A percentile compares a stretch with the other conserved stretches of the same genome.
Evolutionary conservation across 2,329 filamentous ascomycete species (phyloP).

Genomic region (Ramularia collo-cygni): DNA sequence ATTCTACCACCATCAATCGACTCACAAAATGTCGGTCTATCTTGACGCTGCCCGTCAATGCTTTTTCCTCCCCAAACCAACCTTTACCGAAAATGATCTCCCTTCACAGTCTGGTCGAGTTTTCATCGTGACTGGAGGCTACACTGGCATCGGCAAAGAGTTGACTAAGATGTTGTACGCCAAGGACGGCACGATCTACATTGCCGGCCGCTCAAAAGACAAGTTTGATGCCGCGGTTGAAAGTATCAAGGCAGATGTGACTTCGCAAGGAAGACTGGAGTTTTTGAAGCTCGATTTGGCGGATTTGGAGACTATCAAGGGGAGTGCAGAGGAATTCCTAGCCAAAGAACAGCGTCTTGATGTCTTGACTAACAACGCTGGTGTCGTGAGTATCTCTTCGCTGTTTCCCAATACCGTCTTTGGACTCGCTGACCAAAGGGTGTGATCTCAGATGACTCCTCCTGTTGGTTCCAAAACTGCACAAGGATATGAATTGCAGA

Average conservation of each 20-base stretch:
- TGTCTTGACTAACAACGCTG: slow-evolving; percentile 34
- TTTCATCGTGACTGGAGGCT: slow-evolving; percentile 48
- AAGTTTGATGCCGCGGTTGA: slow-evolving; percentile 43
- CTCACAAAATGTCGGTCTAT: too few species aligned
- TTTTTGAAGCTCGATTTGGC: slow-evolving; percentile 43
- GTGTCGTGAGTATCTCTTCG: too few species aligned
- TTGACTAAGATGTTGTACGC: slow-evolving; percentile 49
- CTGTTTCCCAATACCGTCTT: too few species aligned
- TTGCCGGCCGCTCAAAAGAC: slow-evolving; percentile 43
- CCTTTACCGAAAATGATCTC: slow-evolving; percentile 39
- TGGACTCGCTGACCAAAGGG: too few species aligned
- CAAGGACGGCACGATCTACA: slow-evolving; percentile 49
- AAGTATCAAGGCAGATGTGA: slow-evolving; percentile 34
- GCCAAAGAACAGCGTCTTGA: slow-evolving; percentile 33
- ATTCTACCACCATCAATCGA: too few species aligned
- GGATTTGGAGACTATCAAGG: slow-evolving; percentile 31
- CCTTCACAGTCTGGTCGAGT: slow-evolving; percentile 39
- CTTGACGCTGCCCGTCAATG: slow-evolving; percentile 10
- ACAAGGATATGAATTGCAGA: slow-evolving; percentile 29
- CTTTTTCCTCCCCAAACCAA: slow-evolving; percentile 29
- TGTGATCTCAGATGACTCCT: slow-evolving; percentile 30
- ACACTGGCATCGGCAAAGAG: slow-evolving; percentile 46
- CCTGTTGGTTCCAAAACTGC: slow-evolving; percentile 29
- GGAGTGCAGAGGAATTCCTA: slow-evolving; percentile 29
- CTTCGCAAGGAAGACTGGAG: slow-evolving; percentile 35